Evolutionary conservation across 2,329 filamentous ascomycete genomes (phyloP), one percentile per base, ranked within the genome.

Genomic region (Pseudopithomyces chartarum): DNA sequence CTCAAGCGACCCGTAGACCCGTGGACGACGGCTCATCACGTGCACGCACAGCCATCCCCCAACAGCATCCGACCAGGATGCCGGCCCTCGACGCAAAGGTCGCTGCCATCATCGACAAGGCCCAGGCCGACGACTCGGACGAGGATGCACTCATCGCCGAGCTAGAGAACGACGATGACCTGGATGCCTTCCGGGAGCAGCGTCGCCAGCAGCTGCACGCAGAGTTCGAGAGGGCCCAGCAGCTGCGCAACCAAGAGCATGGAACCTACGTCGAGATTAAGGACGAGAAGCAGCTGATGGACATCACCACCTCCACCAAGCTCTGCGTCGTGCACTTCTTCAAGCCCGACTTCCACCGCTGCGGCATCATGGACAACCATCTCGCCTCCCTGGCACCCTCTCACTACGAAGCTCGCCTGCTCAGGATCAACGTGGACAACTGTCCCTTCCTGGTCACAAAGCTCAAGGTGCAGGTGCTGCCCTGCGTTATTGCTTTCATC

Each of bases 251-350:
- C 36, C 76, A 78, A 56, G 80, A 80, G 10, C 81, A 84, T 68
- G 84, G 84, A 38, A 79, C 71, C 10, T 86, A 84, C 64, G 75
- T 74, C 6, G 82, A 85, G 65, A 81, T 85, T 68, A 84, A 81
- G 50, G 80, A 81, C 58, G 86, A 88, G 68, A 84, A 86, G 68
- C 70, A 78, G 12, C 72, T 87, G 40, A 81, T 88, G 69, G 81
- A 85, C 60, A 84, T 87, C 60, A 87, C 85, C 8, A 88, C 85
- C 7, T 79, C 80, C 46, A 81, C 81, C 12, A 80, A 84, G 57
- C 75, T 81, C 23, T 86, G 83, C 63, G 78, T 88, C 1, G 82
- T 88, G 22, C 86, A 88, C 68, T 88, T 88, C 71, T 85, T 83
- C 70, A 86, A 88, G 66, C 80, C 84, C 2, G 86, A 88, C 66